Evolutionary conservation across 805 yeast genomes (phyloP).

Genomic region (Middelhovenomyces tepae): DNA sequence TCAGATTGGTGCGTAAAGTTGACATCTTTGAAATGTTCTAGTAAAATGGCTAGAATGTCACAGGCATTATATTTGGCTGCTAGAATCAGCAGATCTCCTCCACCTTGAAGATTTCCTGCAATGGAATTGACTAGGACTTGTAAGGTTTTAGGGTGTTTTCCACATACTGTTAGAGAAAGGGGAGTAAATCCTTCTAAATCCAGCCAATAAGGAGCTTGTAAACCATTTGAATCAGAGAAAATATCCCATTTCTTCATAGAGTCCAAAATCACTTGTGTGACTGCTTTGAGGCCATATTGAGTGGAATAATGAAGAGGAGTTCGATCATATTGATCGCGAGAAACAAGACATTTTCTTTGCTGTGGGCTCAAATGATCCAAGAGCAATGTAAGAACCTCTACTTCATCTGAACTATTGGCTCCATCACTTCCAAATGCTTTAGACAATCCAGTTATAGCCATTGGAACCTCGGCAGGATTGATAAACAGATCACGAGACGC

Average conservation of each 20-base stretch:
- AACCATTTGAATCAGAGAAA: constrained; percentile 12
- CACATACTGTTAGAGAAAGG: constrained; percentile 71
- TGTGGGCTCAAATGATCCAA: constrained; percentile 47
- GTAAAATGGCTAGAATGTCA: constrained; percentile 44
- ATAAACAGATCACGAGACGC: constrained; percentile 18
- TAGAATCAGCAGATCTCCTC: no score
- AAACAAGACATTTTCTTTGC: constrained; percentile 46
- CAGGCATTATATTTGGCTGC: no score
- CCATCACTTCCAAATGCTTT: constrained; percentile 59
- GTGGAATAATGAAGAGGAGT: constrained; percentile 88
- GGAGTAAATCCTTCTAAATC: constrained; percentile 78
- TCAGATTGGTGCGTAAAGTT: constrained; percentile 49
- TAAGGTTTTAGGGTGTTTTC: constrained; percentile 73
- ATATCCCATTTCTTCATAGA: constrained; percentile 49
- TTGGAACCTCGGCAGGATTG: constrained; percentile 47
- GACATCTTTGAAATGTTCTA: constrained; percentile 50
- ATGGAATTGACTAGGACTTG: constrained; percentile 46
- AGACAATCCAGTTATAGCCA: constrained; percentile 37
- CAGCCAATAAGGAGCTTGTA: constrained; percentile 25
- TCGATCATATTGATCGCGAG: constrained; percentile 66
- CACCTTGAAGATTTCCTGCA: constrained; percentile 62
- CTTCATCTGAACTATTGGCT: constrained; percentile 46
- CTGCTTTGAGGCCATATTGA: constrained; percentile 69
- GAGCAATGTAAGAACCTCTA: constrained; percentile 51
- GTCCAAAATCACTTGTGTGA: constrained; percentile 48